Conservation (phyloP, 129 eudicot species). For the Tagetes erecta region DNA sequence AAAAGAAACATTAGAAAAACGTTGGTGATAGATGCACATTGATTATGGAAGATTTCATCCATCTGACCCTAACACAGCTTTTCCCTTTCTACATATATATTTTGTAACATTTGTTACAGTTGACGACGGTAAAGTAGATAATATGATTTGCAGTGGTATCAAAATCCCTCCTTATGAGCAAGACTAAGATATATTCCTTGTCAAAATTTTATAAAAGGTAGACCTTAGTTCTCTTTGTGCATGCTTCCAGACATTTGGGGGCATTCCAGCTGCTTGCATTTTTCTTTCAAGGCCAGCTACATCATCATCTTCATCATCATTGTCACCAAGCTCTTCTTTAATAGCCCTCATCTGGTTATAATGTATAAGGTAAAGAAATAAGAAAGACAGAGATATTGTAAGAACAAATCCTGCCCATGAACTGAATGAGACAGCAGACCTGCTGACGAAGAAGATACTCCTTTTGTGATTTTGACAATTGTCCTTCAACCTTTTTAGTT, state of each 20-base stretch:
- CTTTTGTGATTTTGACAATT: constrained; percentile 93
- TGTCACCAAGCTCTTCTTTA: constrained; percentile 98
- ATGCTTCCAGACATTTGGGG: constrained; percentile 93
- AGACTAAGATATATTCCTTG: neutral
- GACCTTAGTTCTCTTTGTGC: constrained; percentile 98
- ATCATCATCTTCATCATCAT: constrained; percentile 99
- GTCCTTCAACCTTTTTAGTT: constrained; percentile 99
- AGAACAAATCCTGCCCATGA: neutral
- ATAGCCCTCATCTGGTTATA: constrained; percentile 89
- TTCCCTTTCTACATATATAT: neutral
- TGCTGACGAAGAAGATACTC: constrained; percentile 98
- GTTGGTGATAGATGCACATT: constrained; percentile 5
- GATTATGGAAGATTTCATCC: constrained; percentile 2
- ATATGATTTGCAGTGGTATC: neutral
- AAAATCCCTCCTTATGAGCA: neutral
- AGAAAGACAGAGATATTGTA: constrained; percentile 14
- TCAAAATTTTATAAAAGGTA: neutral
- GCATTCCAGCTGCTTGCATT: constrained; percentile 98
- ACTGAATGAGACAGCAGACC: constrained; percentile 41
- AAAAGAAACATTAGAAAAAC: constrained; percentile 14
- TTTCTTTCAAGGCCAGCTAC: constrained; percentile 90
- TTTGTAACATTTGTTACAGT: neutral
- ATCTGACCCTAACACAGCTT: neutral
- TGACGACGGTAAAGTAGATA: neutral
- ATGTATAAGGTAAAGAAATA: neutral